Percentiles rank a stretch among this genome's conserved stretches.
Evolutionary conservation across 2,329 filamentous ascomycete genomes (phyloP).

Genomic region (Penicillium sp.): DNA sequence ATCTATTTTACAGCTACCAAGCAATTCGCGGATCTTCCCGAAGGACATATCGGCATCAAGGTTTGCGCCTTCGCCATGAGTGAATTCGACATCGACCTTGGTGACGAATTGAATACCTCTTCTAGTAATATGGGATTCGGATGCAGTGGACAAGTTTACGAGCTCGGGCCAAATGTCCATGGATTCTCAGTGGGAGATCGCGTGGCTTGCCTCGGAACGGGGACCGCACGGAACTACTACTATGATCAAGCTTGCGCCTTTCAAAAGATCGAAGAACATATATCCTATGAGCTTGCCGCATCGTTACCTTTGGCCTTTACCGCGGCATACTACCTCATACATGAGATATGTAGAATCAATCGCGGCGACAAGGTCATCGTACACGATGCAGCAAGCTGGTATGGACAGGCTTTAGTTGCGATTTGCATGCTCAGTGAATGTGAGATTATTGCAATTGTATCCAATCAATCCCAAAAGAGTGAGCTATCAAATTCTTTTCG

Average conservation of each 20-base stretch:
- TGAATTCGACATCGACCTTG: constrained; percentile 28
- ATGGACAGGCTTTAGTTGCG: constrained; percentile 31
- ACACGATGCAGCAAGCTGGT: constrained; percentile 29
- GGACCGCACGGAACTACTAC: constrained; percentile 24
- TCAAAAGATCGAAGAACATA: constrained; percentile 25
- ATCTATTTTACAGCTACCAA: constrained; percentile 19
- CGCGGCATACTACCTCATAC: constrained; percentile 27
- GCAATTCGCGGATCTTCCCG: constrained; percentile 5
- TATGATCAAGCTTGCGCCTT: constrained; percentile 23
- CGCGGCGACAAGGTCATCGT: constrained; percentile 36
- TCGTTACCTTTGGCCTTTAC: constrained; percentile 28
- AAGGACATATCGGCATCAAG: constrained; percentile 37
- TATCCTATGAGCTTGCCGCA: constrained; percentile 31
- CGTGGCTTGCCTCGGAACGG: constrained; percentile 27
- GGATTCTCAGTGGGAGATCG: constrained; percentile 28
- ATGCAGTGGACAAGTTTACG: constrained; percentile 29
- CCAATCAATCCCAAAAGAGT: constrained; percentile 10
- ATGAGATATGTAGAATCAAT: constrained; percentile 22
- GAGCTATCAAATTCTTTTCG: constrained; percentile 9
- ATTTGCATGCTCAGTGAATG: constrained; percentile 15
- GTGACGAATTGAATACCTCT: background rate
- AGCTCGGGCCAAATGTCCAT: constrained; percentile 23
- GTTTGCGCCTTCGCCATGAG: constrained; percentile 39
- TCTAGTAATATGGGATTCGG: constrained; percentile 10
- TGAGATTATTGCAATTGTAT: constrained; percentile 24